These are phyloP conservation scores for Erodium trifolium DNA, from an alignment of 441 rosid genomes.

Conservation along the genomic window DNA sequence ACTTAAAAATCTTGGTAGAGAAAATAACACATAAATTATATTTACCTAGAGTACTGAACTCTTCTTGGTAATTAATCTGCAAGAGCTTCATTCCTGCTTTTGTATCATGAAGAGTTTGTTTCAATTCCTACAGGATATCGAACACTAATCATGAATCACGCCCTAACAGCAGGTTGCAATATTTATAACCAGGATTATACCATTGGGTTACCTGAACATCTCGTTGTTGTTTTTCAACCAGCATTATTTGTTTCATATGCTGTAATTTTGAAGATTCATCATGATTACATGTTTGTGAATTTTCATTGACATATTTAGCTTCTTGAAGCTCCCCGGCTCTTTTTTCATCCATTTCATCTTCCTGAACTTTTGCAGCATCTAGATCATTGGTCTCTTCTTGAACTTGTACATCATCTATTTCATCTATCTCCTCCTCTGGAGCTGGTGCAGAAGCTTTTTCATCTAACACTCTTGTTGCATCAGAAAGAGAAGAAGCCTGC, in stretches of 20 bases:
- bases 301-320: neutral
- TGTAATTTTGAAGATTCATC: slow-evolving; percentile 19
- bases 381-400: slow-evolving; percentile 2
- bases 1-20: neutral
- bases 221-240: slow-evolving; percentile 30
- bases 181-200: neutral
- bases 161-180: neutral
- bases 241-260: slow-evolving; percentile 21
- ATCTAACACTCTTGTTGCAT: neutral
- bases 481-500: neutral
- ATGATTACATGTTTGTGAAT: slow-evolving; percentile 1
- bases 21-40: neutral
- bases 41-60: slow-evolving; percentile 41
- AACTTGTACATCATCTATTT: slow-evolving; percentile 10
- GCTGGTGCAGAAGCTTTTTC: neutral
- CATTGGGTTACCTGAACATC: slow-evolving; percentile 39
- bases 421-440: slow-evolving; percentile 24
- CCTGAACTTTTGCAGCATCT: neutral
- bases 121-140: slow-evolving; percentile 41
- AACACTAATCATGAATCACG: slow-evolving; percentile 11
- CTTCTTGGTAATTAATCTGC: slow-evolving; percentile 46
- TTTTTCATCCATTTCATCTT: slow-evolving; percentile 3
- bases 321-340: neutral
- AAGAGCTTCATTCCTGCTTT: slow-evolving; percentile 40
- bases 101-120: slow-evolving; percentile 31